phyloP scores from a whole-genome alignment of 1,284 basidiomycete species.

The Cystobasidium slooffiae region DNA sequence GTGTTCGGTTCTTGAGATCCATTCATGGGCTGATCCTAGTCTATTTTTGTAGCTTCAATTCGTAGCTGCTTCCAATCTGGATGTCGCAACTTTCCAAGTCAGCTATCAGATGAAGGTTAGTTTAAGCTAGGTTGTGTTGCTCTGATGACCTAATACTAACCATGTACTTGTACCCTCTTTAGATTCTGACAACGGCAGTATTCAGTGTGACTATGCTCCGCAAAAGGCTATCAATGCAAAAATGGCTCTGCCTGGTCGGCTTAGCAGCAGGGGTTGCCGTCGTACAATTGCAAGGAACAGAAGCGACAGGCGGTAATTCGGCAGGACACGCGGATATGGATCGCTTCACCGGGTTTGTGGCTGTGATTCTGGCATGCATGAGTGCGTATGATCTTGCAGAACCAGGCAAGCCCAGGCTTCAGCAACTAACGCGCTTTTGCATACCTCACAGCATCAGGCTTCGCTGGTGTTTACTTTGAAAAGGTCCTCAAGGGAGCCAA shows the following conservation, averaged over 20 bases:
- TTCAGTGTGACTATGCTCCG: conserved; percentile 90
- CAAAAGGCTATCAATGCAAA: conserved; percentile 71
- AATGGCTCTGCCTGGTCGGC: conserved; percentile 83
- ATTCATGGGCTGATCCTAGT: not conserved
- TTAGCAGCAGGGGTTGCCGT: conserved; percentile 89
- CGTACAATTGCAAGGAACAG: conserved; percentile 77
- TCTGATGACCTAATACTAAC: not conserved
- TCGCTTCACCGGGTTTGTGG: conserved; percentile 77
- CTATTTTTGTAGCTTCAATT: conserved; percentile 69
- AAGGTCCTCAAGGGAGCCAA: conserved; percentile 90
- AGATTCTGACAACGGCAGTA: conserved; percentile 90
- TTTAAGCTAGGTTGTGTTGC: not conserved
- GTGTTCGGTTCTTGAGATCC: not conserved
- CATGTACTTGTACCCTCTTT: not conserved
- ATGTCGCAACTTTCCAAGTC: conserved; percentile 89
- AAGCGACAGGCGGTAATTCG: conserved; percentile 32
- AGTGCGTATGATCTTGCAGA: conserved; percentile 55
- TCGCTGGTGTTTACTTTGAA: conserved; percentile 99
- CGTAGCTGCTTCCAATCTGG: conserved; percentile 88
- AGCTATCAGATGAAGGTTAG: conserved; percentile 82
- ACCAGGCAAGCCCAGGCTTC: no score
- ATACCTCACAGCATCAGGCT: conserved; percentile 67
- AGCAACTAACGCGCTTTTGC: not conserved
- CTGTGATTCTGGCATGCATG: conserved; percentile 88
- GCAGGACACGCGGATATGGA: conserved; percentile 65